Conservation (phyloP, 2,329 filamentous ascomycete genomes). For the Xylariaceae sp. region DNA sequence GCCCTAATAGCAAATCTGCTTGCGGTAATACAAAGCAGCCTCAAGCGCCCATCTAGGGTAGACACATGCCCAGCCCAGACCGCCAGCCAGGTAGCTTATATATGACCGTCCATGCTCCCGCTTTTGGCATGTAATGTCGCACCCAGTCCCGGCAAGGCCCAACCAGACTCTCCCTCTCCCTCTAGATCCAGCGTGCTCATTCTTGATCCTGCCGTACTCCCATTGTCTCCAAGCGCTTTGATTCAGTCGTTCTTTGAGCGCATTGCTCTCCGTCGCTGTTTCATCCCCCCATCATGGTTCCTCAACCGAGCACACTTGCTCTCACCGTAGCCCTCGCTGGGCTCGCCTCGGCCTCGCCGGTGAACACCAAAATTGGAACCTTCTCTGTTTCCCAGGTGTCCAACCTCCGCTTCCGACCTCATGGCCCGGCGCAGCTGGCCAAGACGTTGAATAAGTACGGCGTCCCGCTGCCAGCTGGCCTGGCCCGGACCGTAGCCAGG, state of each 20-base stretch:
- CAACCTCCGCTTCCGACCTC: constrained; percentile 25
- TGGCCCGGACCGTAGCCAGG: constrained; percentile 23
- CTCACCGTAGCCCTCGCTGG: constrained; percentile 23
- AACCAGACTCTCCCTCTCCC: too few species aligned
- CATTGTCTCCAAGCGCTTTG: neutral
- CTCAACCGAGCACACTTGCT: constrained; percentile 1
- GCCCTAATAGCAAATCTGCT: neutral
- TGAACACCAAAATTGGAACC: constrained; percentile 17
- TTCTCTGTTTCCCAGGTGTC: constrained; percentile 28
- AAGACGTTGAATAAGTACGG: constrained; percentile 31
- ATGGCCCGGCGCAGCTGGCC: constrained; percentile 28
- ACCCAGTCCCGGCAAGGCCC: too few species aligned
- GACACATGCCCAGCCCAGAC: too few species aligned
- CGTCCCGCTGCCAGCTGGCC: constrained; percentile 24
- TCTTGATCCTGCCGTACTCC: too few species aligned
- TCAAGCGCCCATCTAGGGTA: too few species aligned
- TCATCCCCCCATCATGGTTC: constrained; percentile 15
- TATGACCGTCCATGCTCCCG: too few species aligned
- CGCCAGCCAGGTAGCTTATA: too few species aligned
- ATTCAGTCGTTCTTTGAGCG: neutral
- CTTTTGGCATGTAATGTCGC: too few species aligned
- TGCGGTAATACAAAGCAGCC: neutral
- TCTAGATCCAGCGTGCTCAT: too few species aligned
- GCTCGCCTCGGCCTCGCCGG: constrained; percentile 23
- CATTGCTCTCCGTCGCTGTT: neutral